Evolutionary conservation across 306 rosid species (phyloP).

Genomic region (Vigna hirtella): DNA sequence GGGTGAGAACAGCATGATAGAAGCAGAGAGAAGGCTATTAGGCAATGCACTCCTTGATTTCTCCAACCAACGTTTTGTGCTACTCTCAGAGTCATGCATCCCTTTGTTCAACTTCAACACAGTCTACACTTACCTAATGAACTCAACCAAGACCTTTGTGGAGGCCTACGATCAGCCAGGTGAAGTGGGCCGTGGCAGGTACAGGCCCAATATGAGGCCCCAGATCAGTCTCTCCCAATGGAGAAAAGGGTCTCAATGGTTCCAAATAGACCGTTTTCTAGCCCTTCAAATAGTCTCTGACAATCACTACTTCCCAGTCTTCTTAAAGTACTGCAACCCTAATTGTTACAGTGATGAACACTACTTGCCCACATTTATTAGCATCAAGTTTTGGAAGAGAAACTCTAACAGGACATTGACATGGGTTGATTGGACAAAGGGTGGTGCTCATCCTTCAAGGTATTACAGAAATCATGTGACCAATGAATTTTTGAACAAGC

Average conservation of each 20-base stretch:
- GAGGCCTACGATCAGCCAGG: constrained; percentile 64
- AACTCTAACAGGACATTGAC: constrained; percentile 84
- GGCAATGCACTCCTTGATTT: constrained; percentile 77
- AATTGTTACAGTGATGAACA: constrained; percentile 84
- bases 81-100: constrained; percentile 91
- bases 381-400: constrained; percentile 51
- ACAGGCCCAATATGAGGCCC: constrained; percentile 62
- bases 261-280: constrained; percentile 65
- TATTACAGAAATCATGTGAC: constrained; percentile 60
- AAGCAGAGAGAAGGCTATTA: constrained; percentile 73
- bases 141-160: constrained; percentile 60
- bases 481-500: constrained; percentile 49
- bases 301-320: constrained; percentile 51
- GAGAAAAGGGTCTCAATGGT: constrained; percentile 98
- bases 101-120: constrained; percentile 82
- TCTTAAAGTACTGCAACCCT: constrained; percentile 51
- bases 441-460: constrained; percentile 78
- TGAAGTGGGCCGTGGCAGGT: constrained; percentile 72
- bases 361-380: constrained; percentile 72
- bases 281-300: constrained; percentile 68
- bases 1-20: constrained; percentile 84
- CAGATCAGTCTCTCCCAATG: constrained; percentile 57
- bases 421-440: constrained; percentile 89
- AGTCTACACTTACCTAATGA: constrained; percentile 61
- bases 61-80: constrained; percentile 74